Evolutionary conservation across 2,329 filamentous ascomycete genomes (phyloP), one percentile per base, ranked within the genome.

Genomic region (Trichoderma endophyticum): DNA sequence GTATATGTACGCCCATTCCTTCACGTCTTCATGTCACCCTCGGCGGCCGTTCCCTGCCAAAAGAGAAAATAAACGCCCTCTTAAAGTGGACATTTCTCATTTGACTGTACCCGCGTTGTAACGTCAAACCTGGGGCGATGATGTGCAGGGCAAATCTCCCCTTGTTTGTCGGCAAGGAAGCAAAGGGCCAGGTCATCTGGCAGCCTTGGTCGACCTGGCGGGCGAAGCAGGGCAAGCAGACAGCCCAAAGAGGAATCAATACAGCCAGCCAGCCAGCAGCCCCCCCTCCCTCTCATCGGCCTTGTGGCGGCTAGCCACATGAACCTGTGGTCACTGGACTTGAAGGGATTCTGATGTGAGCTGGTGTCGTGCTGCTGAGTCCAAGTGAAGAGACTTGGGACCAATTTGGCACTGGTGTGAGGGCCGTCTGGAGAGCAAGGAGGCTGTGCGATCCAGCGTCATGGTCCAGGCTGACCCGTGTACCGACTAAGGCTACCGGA

Each of bases 311-410:
- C 59, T 76, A 75, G 72, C 75, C 76, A 78, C 76, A 77, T 76
- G 74, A 73, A 56, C 36, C 18, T 73, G 56, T 48, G 70, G 75
- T 78, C 77, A 78, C 76, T 76, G 75, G 76, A 73, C 74, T 74
- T n/a, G 18, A 65, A 61, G 43, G 48, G 51, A 51, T 65, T 63
- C 54, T 56, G 28, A 24, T 26, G 43, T 30, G 56, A 43, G 32
- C 68, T 57, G 68, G 28, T 30, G 21, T 9, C 30, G 32, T 56
- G 43, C n/a, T 59, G 32, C 15, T 57, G 60, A 28, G 21, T 61
- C 57, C 26, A 30, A n/a, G 24, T 26, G 48, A 60, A 34, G 30
- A 32, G 48, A 28, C 15, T 62, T 28, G 62, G 26, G 39, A 15
- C 62, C 6, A 32, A 9, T 32, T 21, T 32, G 62, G 39, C n/a